Conservation (phyloP, 371 early-diverging fungal species). For the Haplosporangium sp. region DNA sequence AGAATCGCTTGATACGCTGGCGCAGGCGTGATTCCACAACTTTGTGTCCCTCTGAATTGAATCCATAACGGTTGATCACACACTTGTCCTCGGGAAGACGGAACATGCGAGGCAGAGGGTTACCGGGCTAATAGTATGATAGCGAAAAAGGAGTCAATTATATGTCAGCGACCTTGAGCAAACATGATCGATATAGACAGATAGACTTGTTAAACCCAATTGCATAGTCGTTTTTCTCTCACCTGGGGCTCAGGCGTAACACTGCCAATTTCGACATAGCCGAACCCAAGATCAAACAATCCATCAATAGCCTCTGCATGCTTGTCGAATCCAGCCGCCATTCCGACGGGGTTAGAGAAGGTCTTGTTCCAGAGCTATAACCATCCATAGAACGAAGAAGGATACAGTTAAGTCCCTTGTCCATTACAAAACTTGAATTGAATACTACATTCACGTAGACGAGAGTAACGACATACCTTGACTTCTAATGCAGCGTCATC, state of each 20-base stretch:
- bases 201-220: not conserved
- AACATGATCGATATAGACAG: no score
- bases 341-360: constrained; percentile 79
- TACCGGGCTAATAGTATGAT: constrained; percentile 70
- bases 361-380: constrained; percentile 72
- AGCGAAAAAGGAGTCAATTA: not conserved
- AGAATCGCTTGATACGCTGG: constrained; percentile 70
- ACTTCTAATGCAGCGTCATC: constrained; percentile 61
- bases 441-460: not conserved
- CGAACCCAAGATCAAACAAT: constrained; percentile 84
- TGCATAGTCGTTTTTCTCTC: constrained; percentile 2
- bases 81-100: constrained; percentile 75
- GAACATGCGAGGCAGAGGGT: constrained; percentile 85
- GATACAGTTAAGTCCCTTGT: constrained; percentile 1
- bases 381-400: not conserved
- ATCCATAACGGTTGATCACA: constrained; percentile 89
- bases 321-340: constrained; percentile 93
- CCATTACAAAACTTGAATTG: no score
- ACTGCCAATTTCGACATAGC: constrained; percentile 86
- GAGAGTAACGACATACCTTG: constrained; percentile 45
- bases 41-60: constrained; percentile 84
- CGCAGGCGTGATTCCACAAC: constrained; percentile 67
- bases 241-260: constrained; percentile 86
- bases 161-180: not conserved
- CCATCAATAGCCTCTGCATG: constrained; percentile 85